phyloP scores from a whole-genome alignment of 805 yeast species.

The Lipomyces chichibuensis region DNA sequence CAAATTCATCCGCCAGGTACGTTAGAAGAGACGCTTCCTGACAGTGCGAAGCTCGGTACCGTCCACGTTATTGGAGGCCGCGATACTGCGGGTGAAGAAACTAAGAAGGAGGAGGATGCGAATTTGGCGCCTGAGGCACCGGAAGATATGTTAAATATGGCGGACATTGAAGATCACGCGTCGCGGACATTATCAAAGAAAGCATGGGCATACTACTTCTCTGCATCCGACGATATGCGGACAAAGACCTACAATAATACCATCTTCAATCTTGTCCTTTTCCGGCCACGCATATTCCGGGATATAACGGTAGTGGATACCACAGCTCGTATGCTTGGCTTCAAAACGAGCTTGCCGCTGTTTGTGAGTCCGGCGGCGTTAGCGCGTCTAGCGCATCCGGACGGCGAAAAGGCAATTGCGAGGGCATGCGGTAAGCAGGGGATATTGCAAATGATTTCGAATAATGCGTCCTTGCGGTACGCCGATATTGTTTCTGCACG shows the following conservation, averaged over 20 bases:
- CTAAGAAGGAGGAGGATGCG: background rate
- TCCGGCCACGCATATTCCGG: conserved; percentile 50
- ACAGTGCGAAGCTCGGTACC: conserved; percentile 29
- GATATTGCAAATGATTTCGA: conserved; percentile 55
- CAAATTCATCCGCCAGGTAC: conserved; percentile 41
- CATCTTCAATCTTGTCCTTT: conserved; percentile 50
- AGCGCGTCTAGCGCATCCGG: conserved; percentile 50
- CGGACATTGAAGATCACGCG: conserved; percentile 87
- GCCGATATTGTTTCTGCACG: conserved; percentile 49
- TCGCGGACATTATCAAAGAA: conserved; percentile 69
- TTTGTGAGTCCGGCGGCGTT: conserved; percentile 56
- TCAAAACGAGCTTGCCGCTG: conserved; percentile 51
- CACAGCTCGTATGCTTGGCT: conserved; percentile 54
- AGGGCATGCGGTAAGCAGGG: conserved; percentile 49
- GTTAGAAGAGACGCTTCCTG: conserved; percentile 36
- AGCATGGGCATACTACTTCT: conserved; percentile 78
- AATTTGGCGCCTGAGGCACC: conserved; percentile 21
- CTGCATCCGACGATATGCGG: conserved; percentile 57
- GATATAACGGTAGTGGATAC: conserved; percentile 50
- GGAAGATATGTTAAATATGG: conserved; percentile 55
- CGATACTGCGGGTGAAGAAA: background rate
- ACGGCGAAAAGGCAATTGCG: conserved; percentile 51
- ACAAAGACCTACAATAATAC: conserved; percentile 51
- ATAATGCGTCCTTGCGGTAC: conserved; percentile 48
- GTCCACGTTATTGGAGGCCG: background rate